phyloP scores from a whole-genome alignment of 805 yeast species.

The Myxozyma melibiosi region DNA sequence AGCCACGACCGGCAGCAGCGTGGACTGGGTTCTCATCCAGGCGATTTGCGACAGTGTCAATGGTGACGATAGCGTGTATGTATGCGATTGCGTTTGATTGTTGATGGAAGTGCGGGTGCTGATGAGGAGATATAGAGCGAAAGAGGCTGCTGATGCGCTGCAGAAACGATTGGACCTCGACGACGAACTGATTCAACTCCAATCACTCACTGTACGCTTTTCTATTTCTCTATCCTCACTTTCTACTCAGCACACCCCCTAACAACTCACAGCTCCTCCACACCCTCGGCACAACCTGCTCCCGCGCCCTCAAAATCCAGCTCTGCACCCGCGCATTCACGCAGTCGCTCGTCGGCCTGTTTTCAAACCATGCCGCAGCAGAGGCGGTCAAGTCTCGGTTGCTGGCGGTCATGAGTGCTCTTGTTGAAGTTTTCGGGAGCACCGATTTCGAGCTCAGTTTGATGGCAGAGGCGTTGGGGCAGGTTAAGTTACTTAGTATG shows the following conservation, averaged over 20 bases:
- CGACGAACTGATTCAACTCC: background rate
- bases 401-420: background rate
- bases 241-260: no score
- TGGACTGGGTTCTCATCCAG: background rate
- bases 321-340: background rate
- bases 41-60: background rate
- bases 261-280: background rate
- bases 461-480: background rate
- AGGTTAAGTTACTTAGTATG: background rate
- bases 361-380: background rate
- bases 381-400: background rate
- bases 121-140: background rate
- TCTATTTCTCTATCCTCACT: background rate
- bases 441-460: background rate
- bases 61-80: background rate
- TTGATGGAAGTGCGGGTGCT: no score
- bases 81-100: background rate
- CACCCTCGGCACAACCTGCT: background rate
- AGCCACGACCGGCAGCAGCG: background rate
- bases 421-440: background rate
- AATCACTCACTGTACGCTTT: background rate
- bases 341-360: background rate
- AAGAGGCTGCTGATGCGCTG: background rate
- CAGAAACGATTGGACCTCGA: background rate
- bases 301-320: no score